Conservation (phyloP, 2,329 filamentous ascomycete genomes). For the Colletotrichum sp. region DNA sequence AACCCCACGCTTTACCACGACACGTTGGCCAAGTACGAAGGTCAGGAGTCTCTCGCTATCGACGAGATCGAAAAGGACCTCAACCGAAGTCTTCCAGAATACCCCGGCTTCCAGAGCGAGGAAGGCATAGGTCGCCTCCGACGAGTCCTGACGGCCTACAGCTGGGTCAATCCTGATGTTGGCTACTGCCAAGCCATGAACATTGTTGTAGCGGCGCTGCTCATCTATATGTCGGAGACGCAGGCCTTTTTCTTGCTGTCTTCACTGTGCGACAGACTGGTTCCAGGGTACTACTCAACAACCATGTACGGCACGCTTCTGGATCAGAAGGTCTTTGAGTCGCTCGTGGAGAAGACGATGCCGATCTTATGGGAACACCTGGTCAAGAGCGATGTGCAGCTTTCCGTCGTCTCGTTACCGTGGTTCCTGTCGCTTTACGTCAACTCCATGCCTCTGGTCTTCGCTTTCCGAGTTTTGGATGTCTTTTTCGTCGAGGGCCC, state of each 20-base stretch:
- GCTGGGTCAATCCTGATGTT: slow-evolving; percentile 94
- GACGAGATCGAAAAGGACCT: slow-evolving; percentile 99
- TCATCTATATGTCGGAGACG: slow-evolving; percentile 97
- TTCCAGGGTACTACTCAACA: slow-evolving; percentile 96
- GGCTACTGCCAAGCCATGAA: slow-evolving; percentile 99
- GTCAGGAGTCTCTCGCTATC: slow-evolving; percentile 90
- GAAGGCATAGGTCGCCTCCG: slow-evolving; percentile 91
- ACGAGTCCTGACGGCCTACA: slow-evolving; percentile 93
- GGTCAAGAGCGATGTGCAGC: slow-evolving; percentile 94
- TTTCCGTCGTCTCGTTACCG: slow-evolving; percentile 94
- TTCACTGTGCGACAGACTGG: slow-evolving; percentile 86
- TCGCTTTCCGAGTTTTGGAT: slow-evolving; percentile 94
- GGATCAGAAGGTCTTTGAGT: slow-evolving; percentile 97
- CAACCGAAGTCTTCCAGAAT: slow-evolving; percentile 95
- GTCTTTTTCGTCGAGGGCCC: slow-evolving; percentile 98
- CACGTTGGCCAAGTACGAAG: slow-evolving; percentile 82
- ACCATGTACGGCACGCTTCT: slow-evolving; percentile 99
- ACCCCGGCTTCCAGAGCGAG: slow-evolving; percentile 95
- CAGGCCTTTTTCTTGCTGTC: slow-evolving; percentile 96
- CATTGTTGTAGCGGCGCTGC: slow-evolving; percentile 94
- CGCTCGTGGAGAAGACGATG: slow-evolving; percentile 98
- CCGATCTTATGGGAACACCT: slow-evolving; percentile 97
- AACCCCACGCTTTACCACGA: slow-evolving; percentile 84
- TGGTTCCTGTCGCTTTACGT: slow-evolving; percentile 99
- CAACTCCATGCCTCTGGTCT: slow-evolving; percentile 98